A percentile compares a stretch with the other conserved stretches of the same genome.
phyloP scores from a whole-genome alignment of 2,329 filamentous ascomycete genomes.

The Zasmidium angulare region DNA sequence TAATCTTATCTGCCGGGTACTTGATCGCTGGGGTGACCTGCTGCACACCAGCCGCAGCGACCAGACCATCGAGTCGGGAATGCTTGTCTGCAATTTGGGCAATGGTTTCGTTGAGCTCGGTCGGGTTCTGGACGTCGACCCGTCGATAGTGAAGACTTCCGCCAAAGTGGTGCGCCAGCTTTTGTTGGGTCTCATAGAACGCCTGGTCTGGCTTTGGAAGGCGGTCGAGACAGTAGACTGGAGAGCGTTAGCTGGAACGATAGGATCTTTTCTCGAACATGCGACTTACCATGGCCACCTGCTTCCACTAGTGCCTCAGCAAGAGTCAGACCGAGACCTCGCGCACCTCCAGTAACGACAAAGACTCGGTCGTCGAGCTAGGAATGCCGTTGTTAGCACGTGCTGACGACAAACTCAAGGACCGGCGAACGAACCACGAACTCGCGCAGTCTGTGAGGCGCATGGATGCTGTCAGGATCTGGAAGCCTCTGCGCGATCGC shows the following conservation, averaged over 20 bases:
- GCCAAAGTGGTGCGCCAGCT: constrained; percentile 37
- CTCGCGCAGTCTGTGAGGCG: constrained; percentile 21
- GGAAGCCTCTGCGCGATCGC: constrained; percentile 21
- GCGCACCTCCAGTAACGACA: constrained; percentile 28
- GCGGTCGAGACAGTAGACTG: constrained; percentile 52
- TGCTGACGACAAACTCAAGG: not conserved
- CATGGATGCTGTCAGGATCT: constrained; percentile 6
- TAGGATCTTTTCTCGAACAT: not conserved
- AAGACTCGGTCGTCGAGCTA: constrained; percentile 26
- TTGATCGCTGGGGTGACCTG: constrained; percentile 29
- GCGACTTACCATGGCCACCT: constrained; percentile 44
- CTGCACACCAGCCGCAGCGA: constrained; percentile 35
- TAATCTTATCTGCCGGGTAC: constrained; percentile 35
- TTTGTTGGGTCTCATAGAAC: constrained; percentile 41
- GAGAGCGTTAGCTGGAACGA: constrained; percentile 1
- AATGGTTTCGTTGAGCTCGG: constrained; percentile 27
- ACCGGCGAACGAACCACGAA: constrained; percentile 19
- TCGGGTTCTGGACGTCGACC: constrained; percentile 47
- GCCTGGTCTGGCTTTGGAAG: constrained; percentile 44
- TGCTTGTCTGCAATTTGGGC: constrained; percentile 30
- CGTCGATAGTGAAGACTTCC: constrained; percentile 47
- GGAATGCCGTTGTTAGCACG: not conserved
- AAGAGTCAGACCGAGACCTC: constrained; percentile 36
- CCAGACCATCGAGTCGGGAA: constrained; percentile 30
- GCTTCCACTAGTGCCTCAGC: constrained; percentile 50